Evolutionary conservation across 1,284 basidiomycete species (phyloP).

Genomic region (Apiotrichum porosum): DNA sequence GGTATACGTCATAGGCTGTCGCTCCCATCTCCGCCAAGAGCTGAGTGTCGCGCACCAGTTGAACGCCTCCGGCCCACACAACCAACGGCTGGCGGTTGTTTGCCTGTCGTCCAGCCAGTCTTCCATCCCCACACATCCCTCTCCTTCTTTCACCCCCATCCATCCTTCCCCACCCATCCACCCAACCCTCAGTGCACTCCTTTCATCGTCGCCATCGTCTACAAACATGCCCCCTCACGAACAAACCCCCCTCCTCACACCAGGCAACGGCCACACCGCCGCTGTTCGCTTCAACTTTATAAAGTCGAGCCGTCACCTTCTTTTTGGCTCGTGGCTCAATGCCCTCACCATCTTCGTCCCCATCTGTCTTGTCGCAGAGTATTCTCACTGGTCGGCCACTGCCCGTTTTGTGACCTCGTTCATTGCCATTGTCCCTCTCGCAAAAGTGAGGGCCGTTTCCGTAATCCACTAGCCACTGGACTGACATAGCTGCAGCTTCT

Average conservation of each 20-base stretch:
- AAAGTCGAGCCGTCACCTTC: slow-evolving; percentile 61
- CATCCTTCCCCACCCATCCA: no score
- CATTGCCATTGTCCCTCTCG: slow-evolving; percentile 79
- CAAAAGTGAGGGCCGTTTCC: slow-evolving; percentile 57
- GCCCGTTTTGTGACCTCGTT: slow-evolving; percentile 79
- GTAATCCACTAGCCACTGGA: background rate
- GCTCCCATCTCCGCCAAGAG: no score
- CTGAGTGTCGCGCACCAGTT: no score
- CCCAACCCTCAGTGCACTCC: no score
- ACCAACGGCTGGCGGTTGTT: no score
- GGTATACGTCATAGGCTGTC: no score
- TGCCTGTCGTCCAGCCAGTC: no score
- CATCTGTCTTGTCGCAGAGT: slow-evolving; percentile 55
- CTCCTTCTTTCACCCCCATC: background rate
- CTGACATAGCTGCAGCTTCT: slow-evolving; percentile 19
- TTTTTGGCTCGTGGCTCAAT: slow-evolving; percentile 68
- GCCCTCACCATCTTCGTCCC: slow-evolving; percentile 71
- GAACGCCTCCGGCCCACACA: no score
- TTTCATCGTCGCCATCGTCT: no score
- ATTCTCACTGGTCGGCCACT: slow-evolving; percentile 64
- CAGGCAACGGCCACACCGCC: background rate
- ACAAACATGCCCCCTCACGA: slow-evolving; percentile 23
- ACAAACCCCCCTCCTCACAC: slow-evolving; percentile 17
- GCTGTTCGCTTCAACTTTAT: slow-evolving; percentile 30
- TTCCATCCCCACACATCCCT: no score